A percentile compares a stretch with the other conserved stretches of the same genome.
Conservation (phyloP, 805 yeast species). For the Jamesozyma lodderae region DNA sequence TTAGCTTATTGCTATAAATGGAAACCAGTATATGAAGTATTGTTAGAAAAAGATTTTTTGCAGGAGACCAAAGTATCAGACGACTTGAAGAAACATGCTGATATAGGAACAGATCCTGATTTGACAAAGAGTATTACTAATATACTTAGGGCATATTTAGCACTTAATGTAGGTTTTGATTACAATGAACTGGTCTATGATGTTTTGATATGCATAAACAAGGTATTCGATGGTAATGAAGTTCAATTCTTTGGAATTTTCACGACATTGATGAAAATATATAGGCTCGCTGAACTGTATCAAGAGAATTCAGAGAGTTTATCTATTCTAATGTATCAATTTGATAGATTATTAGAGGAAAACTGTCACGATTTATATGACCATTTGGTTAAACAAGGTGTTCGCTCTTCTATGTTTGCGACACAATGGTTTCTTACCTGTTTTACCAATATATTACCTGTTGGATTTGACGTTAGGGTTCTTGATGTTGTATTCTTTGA, state of each 20-base stretch:
- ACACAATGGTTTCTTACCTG: constrained; percentile 91
- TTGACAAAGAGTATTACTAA: constrained; percentile 39
- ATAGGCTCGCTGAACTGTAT: constrained; percentile 63
- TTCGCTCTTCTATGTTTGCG: constrained; percentile 87
- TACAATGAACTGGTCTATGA: constrained; percentile 95
- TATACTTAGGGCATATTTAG: constrained; percentile 71
- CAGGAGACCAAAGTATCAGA: not conserved
- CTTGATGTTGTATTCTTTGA: constrained; percentile 81
- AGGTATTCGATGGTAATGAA: constrained; percentile 46
- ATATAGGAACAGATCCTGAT: not conserved
- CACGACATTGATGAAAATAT: constrained; percentile 71
- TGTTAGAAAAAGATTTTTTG: constrained; percentile 3
- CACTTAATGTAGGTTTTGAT: constrained; percentile 83
- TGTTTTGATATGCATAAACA: constrained; percentile 66
- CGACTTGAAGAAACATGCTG: not conserved
- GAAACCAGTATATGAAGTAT: constrained; percentile 5
- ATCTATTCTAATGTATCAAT: constrained; percentile 72
- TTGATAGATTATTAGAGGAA: constrained; percentile 78
- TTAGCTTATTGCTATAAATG: constrained; percentile 7
- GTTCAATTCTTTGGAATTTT: constrained; percentile 74
- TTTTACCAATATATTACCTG: constrained; percentile 85
- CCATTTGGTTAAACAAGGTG: constrained; percentile 77
- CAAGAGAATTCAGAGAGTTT: constrained; percentile 87
- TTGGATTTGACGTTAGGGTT: constrained; percentile 71
- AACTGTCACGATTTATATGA: constrained; percentile 57